Conservation (phyloP, 805 yeast genomes). For the Metschnikowia shivogae region DNA sequence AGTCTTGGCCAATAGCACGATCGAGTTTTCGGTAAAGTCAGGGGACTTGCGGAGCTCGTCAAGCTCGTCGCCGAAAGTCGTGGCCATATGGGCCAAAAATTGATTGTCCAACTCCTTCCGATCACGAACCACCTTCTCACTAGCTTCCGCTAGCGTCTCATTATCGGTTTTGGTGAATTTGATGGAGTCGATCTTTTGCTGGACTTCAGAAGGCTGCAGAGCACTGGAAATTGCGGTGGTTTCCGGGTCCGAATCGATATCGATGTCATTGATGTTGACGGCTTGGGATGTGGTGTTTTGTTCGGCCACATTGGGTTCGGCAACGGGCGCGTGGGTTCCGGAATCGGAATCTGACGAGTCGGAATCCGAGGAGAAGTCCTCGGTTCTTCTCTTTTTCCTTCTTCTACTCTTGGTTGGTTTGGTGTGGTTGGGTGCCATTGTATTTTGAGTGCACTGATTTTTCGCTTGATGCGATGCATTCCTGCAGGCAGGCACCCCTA, state of each 20-base stretch:
- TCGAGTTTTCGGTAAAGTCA: constrained; percentile 56
- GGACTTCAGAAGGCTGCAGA: constrained; percentile 16
- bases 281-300: constrained; percentile 17
- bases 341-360: constrained; percentile 37
- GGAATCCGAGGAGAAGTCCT: constrained; percentile 57
- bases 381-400: constrained; percentile 80
- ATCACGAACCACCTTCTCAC: constrained; percentile 24
- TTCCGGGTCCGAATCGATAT: constrained; percentile 25
- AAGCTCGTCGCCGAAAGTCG: constrained; percentile 57
- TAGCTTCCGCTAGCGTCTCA: constrained; percentile 18
- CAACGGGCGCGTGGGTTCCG: not conserved
- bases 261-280: constrained; percentile 30
- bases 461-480: constrained; percentile 2
- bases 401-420: constrained; percentile 37
- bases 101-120: constrained; percentile 42
- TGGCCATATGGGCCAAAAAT: constrained; percentile 53
- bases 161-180: constrained; percentile 24
- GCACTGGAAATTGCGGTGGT: constrained; percentile 7
- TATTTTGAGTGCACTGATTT: not conserved
- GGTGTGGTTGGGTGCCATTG: constrained; percentile 10
- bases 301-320: not conserved
- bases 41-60: constrained; percentile 57
- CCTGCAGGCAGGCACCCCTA: not conserved
- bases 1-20: constrained; percentile 52
- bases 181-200: constrained; percentile 19